Base-by-base conservation (phyloP, 169 alveolate genomes). In the Plasmodium billcollinsi region DNA sequence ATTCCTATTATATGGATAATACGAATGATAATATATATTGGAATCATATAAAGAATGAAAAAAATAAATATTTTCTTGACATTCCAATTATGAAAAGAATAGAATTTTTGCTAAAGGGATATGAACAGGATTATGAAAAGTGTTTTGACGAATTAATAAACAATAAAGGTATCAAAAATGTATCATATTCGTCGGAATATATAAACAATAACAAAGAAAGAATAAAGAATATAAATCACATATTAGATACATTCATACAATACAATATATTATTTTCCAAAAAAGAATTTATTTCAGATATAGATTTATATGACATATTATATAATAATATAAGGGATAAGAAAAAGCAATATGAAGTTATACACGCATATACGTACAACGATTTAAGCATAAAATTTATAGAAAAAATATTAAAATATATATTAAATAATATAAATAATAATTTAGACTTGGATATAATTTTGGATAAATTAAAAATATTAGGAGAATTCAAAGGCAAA, bases 321-420 rank as follows among this genome's bases (percentile, higher is more conserved):
- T 73, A 83, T 50, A 83, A 24, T 0, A 70, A 7, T 3, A 26
- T 83, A 12, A 83, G 45, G 9, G 91, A 83, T 49, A 61, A 83
- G 43, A 83, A 83, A 83, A 83, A 83, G 26, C 78, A 69, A 43
- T 83, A 70, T 21, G 91, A 83, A 59, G 45, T 83, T 83, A 62
- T 73, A 4, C 91, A 83, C 59, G 91, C 91, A 50, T 83, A 83
- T 83, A 83, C 91, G 24, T 83, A 83, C 59, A 83, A 83, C 50
- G 58, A 83, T 50, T 33, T 83, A 20, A 83, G 91, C 50, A 70
- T 83, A 83, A 33, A 83, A 56, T 59, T 83, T 67, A 59, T 83
- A 7, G 86, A 70, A 62, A 8, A 20, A 33, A 47, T 83, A 20
- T 18, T 83, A 43, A 69, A 20, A 14, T 54, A 83, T 58, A 18